Evolutionary conservation across 106 monocot species (phyloP), one percentile per base, ranked within the genome.

Genomic region (Dioscorea dumetorum): DNA sequence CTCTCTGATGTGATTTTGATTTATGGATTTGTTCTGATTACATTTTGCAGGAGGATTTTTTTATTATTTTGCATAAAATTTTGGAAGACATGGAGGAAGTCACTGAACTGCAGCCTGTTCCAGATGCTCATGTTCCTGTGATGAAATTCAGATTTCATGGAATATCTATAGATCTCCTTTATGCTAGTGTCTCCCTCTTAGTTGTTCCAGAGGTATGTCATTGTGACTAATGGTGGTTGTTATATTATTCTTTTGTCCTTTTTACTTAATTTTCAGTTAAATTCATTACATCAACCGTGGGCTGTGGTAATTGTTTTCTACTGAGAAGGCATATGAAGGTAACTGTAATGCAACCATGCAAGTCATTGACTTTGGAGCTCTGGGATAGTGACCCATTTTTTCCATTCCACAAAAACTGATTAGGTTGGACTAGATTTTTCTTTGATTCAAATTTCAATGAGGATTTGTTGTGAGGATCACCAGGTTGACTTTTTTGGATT

Each of bases 71-170:
- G 73, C 89, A 99, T 83, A 81, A 90, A n/a, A 87, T 87, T 61
- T 81, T 99, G 57, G 73, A 76, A 50, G 77, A 80, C 54, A 90
- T 70, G 75, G 97, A 90, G 65, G 97, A 93, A 70, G 81, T 99
- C 7, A 70, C 92, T 66, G 97, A 99, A 74, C 80, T 99, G 20
- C 97, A 92, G 50, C 87, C 97, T 12, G 82, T 99, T 60, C 92
- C 97, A 35, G 97, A 99, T 78, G 92, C 97, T 71, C 92, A 92
- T 87, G 97, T 99, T 58, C 97, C 97, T 35, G 92, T 99, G 15
- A 87, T 99, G 97, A 99, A 79, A 66, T 93, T 99, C 63, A 99
- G 92, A 70, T 93, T 99, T 62, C 73, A 61, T 67, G 97, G 90
- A 72, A 90, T 99, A 70, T 89, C 97, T 24, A 99, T 99, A 60